A percentile compares a stretch with the other conserved stretches of the same genome.
phyloP scores from a whole-genome alignment of 257 asterid genomes.

The Plantago ovata region DNA sequence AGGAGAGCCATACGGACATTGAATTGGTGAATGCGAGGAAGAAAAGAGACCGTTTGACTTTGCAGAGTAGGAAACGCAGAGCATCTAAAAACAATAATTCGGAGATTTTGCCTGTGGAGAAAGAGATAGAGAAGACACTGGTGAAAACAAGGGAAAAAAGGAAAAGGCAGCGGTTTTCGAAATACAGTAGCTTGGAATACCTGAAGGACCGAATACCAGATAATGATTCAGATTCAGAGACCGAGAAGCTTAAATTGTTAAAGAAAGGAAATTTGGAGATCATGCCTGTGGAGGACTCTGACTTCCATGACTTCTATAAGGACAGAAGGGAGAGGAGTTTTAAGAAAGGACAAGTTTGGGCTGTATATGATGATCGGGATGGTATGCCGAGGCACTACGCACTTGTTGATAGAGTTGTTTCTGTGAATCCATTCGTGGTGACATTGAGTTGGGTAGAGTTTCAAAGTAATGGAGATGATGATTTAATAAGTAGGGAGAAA shows the following conservation, averaged over 20 bases:
- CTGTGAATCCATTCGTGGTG: conserved; percentile 66
- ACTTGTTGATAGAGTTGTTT: conserved; percentile 55
- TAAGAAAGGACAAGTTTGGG: conserved; percentile 94
- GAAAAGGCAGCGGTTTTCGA: conserved; percentile 35
- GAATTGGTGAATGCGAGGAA: too few relatives aligned
- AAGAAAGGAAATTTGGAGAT: conserved; percentile 39
- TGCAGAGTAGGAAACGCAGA: too few relatives aligned
- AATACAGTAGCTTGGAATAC: conserved; percentile 23
- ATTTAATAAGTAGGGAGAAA: conserved; percentile 34
- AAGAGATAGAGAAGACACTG: conserved; percentile 15
- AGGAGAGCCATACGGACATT: too few relatives aligned
- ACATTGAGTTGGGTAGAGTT: conserved; percentile 57
- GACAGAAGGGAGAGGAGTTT: conserved; percentile 67
- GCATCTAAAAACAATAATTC: neutral
- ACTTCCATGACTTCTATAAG: conserved; percentile 67
- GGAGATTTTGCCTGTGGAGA: conserved; percentile 7
- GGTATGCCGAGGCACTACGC: conserved; percentile 88
- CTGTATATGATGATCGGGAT: conserved; percentile 66
- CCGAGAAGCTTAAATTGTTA: conserved; percentile 26
- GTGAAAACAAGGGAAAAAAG: conserved; percentile 27
- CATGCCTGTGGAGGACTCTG: conserved; percentile 48
- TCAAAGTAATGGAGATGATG: conserved; percentile 39
- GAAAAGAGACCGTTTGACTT: too few relatives aligned
- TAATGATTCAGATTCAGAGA: conserved; percentile 19
- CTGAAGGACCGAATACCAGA: conserved; percentile 15